Evolutionary conservation across 1,284 basidiomycete genomes (phyloP), one percentile per base, ranked within the genome.

Genomic region (Blastosporella zonata): DNA sequence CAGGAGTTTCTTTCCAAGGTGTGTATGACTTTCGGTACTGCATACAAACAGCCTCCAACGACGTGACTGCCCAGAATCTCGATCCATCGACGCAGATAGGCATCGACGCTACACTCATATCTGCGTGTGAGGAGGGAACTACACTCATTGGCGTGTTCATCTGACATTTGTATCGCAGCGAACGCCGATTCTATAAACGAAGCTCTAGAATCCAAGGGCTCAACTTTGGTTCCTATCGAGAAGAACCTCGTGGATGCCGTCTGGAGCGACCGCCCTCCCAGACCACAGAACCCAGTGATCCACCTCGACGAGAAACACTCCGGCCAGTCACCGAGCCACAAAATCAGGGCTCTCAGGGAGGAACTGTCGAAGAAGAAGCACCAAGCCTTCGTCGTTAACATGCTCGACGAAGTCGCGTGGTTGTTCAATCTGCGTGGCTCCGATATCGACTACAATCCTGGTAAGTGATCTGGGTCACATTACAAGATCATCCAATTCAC

Each of bases 341-440:
- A 97, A 65, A 70, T 97, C 34, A 65, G 66, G n/a, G 68, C 71
- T 23, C 65, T 93, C 1, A 75, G 90, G 17, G 77, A 81, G 49
- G 81, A 87, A 54, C 60, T 94, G 44, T 60, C 61, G 47, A 84
- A 84, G 70, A 78, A 81, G 56, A 80, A 87, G 12, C 76, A 77
- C 1, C 76, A 79, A 27, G 87, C 86, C 1, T 69, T 89, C 33
- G 83, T 94, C 3, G 78, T 96, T 7, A 87, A 77, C 18, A 82
- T 86, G 73, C 79, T 97, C 6, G 93, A 96, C 64, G 93, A 96
- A 62, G 81, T 93, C 38, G 92, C 91, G 0, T 94, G 96, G 96
- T 65, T 97, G 23, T 93, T 97, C 71, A 98, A 98, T 68, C 73
- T 99, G 36, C 84, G 96, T 52, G 94, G 95, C 1, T 82, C 84